A percentile compares a stretch with the other conserved stretches of the same genome.
These are phyloP conservation scores for Durotheca rogersii DNA, from an alignment of 495 filamentous ascomycete genomes.

Conservation along the genomic window DNA sequence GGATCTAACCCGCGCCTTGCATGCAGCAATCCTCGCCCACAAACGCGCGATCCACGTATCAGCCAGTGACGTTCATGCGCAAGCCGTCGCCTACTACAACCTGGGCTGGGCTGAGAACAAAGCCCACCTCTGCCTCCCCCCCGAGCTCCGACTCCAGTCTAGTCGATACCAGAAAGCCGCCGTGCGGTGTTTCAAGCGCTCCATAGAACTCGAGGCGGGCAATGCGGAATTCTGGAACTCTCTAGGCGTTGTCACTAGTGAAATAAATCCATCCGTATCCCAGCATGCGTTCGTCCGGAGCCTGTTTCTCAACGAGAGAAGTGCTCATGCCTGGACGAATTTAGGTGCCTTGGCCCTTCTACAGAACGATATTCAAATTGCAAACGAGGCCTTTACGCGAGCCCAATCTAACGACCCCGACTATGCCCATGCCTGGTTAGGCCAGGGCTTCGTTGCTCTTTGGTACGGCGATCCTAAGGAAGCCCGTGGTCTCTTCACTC, in stretches of 20 bases:
- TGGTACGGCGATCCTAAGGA: conserved; percentile 70
- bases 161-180: conserved; percentile 75
- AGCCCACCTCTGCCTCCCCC: conserved; percentile 64
- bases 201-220: conserved; percentile 92
- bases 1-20: conserved; percentile 53
- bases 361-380: conserved; percentile 76
- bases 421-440: conserved; percentile 88
- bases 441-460: conserved; percentile 82
- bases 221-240: conserved; percentile 99
- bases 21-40: conserved; percentile 76
- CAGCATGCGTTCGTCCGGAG: conserved; percentile 95
- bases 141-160: conserved; percentile 47
- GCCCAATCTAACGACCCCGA: conserved; percentile 94
- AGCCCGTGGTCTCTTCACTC: conserved; percentile 82
- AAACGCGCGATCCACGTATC: conserved; percentile 80
- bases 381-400: conserved; percentile 83
- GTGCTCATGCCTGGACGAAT: conserved; percentile 84
- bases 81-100: conserved; percentile 95
- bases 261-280: conserved; percentile 79
- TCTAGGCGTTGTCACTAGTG: conserved; percentile 83
- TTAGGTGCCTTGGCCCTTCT: conserved; percentile 82
- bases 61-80: conserved; percentile 77
- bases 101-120: conserved; percentile 90
- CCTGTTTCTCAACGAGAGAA: conserved; percentile 86
- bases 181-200: conserved; percentile 90